A percentile compares a stretch with the other conserved stretches of the same genome.
phyloP scores from a whole-genome alignment of 768 basidiomycete species.

The Cyclocybe aegerita region DNA sequence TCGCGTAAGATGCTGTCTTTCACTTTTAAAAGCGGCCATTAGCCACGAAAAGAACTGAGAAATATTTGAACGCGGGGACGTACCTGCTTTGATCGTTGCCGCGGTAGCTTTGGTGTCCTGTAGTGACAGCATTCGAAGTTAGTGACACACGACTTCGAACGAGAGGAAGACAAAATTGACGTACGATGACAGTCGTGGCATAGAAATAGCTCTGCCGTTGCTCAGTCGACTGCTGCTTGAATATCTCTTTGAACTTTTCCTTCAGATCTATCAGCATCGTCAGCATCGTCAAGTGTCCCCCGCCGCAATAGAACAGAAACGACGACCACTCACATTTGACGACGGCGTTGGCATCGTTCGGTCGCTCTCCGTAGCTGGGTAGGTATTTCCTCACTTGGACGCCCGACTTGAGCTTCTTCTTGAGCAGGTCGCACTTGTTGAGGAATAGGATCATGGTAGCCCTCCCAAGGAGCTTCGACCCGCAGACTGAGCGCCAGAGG shows the following conservation, averaged over 20 bases:
- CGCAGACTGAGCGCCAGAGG: conserved; percentile 66
- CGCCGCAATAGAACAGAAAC: background rate
- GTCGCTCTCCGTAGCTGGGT: conserved; percentile 59
- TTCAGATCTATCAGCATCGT: conserved; percentile 34
- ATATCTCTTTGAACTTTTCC: conserved; percentile 49
- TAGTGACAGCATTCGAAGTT: background rate
- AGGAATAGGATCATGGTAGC: conserved; percentile 70
- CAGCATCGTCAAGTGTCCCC: background rate
- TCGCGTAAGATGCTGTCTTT: conserved; percentile 55
- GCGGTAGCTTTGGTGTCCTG: conserved; percentile 60
- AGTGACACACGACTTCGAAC: background rate
- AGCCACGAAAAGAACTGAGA: background rate
- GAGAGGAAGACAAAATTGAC: conserved; percentile 19
- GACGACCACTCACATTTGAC: conserved; percentile 50
- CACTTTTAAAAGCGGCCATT: conserved; percentile 28
- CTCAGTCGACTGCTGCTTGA: conserved; percentile 49
- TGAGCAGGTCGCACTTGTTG: conserved; percentile 71
- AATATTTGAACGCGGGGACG: conserved; percentile 9
- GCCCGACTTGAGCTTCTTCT: conserved; percentile 46
- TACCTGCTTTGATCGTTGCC: conserved; percentile 50
- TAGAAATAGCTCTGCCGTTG: conserved; percentile 56
- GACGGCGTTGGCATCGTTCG: conserved; percentile 54
- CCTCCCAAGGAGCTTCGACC: conserved; percentile 54
- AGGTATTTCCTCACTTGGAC: conserved; percentile 52
- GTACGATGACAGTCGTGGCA: conserved; percentile 58